A percentile compares a stretch with the other conserved stretches of the same genome.
Conservation (phyloP, 2,329 filamentous ascomycete species). For the Cercospora sp. region DNA sequence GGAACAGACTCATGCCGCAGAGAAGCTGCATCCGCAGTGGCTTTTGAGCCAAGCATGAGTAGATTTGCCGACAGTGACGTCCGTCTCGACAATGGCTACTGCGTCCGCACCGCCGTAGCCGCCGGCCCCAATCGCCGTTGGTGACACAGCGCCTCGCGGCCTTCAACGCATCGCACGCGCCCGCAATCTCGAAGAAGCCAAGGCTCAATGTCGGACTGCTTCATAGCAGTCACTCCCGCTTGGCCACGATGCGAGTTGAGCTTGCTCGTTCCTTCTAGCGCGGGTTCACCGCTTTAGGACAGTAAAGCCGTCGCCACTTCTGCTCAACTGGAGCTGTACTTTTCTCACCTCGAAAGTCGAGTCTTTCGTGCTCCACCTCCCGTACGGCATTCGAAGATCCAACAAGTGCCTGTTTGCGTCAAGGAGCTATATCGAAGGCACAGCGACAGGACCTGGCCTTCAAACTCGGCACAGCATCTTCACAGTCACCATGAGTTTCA, state of each 20-base stretch:
- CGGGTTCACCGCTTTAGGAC: conserved; percentile 12
- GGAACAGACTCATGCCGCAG: neutral
- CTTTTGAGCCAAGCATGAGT: neutral
- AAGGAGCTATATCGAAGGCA: neutral
- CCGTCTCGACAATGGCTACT: neutral
- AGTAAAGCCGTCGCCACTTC: conserved; percentile 12
- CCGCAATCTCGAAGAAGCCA: neutral
- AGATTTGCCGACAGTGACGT: neutral
- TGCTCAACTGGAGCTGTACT: neutral
- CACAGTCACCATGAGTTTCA: conserved; percentile 18
- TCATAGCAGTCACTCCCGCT: neutral
- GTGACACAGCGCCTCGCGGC: neutral
- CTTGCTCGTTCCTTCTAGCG: neutral
- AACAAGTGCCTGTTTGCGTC: neutral
- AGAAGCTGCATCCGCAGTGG: neutral
- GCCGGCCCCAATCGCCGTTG: neutral
- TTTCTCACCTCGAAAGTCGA: neutral
- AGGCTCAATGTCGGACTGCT: neutral
- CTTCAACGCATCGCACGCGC: neutral
- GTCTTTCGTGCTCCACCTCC: neutral
- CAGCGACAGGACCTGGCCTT: neutral
- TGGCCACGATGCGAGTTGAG: neutral
- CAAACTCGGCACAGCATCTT: neutral
- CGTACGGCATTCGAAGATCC: neutral
- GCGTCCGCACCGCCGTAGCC: neutral